Base-by-base conservation (phyloP, 495 filamentous ascomycete genomes). In the Penicillium robsamsonii region DNA sequence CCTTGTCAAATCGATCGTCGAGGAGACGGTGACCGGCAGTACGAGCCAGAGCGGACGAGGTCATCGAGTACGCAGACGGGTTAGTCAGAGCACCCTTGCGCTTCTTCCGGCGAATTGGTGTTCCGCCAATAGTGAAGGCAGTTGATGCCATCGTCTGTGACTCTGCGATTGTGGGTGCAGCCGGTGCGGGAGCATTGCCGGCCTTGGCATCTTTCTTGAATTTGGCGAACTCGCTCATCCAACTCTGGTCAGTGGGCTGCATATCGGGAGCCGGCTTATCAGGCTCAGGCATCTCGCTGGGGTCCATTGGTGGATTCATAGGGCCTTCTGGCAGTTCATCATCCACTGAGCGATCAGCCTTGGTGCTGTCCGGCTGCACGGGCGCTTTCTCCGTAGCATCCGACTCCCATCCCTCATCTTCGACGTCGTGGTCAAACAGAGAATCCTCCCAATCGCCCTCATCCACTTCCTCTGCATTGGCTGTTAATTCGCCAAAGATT, bases 21-120 rank as follows among this genome's bases (percentile, higher is more conserved):
- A 97, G 78, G 11, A 92, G 81, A 5, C 85, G 85, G 37, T 92
- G 80, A n/a, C 91, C 90, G 58, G 96, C 94, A 2, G 93, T 97
- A 41, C 95, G 84, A 20, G 87, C 83, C 7, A 97, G 77, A 0
- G 92, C 87, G 0, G 94, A 96, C 6, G 90, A 96, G 0, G 88
- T 92, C 95, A 97, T 99, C n/a, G 91, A 96, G 75, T 96, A 97
- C 15, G 82, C 81, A 6, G 93, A 93, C 1, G 88, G 89, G 63
- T 88, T 90, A 20, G 94, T 97, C 69, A 94, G 69, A 18, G 94
- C 92, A 44, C 91, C 91, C 72, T 92, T 94, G 57, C 91, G 82
- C 83, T 93, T 95, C 83, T 96, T 97, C 33, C 79, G 77, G 2
- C 89, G 84, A 40, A 81, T 87, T 5, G 89, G 91, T 0, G 87